Conservation (phyloP, 2,329 filamentous ascomycete species). For the Huntiella savannae region DNA sequence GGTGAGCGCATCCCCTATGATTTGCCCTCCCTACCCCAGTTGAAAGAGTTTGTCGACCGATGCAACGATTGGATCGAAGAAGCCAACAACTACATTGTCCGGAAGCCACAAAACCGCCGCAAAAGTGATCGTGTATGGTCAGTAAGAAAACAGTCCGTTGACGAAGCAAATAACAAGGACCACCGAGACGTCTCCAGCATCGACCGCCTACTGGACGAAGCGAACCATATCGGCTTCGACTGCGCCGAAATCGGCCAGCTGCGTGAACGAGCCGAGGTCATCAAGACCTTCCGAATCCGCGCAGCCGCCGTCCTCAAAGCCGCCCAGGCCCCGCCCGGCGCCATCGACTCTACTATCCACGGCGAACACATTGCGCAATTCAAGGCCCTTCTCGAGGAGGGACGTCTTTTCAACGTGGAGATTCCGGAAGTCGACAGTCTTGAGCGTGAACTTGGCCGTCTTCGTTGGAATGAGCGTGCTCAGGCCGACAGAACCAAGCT, state of each 20-base stretch:
- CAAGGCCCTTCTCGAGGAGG: conserved; percentile 78
- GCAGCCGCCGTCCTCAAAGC: conserved; percentile 50
- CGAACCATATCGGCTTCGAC: conserved; percentile 78
- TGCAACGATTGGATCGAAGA: conserved; percentile 98
- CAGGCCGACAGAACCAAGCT: conserved; percentile 38
- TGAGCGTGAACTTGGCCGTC: conserved; percentile 60
- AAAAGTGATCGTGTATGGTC: conserved; percentile 83
- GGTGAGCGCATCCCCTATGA: conserved; percentile 92
- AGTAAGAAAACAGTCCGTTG: conserved; percentile 48
- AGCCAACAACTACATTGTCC: conserved; percentile 85
- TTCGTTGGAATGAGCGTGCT: conserved; percentile 75
- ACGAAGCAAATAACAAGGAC: conserved; percentile 70
- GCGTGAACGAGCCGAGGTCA: conserved; percentile 66
- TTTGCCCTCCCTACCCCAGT: conserved; percentile 59
- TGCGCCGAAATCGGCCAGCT: conserved; percentile 77
- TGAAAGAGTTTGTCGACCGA: conserved; percentile 80
- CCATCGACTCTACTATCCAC: conserved; percentile 24
- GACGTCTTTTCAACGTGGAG: conserved; percentile 76
- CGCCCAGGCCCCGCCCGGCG: conserved; percentile 2
- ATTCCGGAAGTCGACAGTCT: conserved; percentile 74
- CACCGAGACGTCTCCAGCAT: conserved; percentile 80
- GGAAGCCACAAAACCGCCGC: conserved; percentile 91
- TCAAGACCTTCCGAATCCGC: conserved; percentile 65
- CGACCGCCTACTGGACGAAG: conserved; percentile 62
- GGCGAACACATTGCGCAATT: conserved; percentile 52